Evolutionary conservation across 106 monocot species (phyloP).

Genomic region (Platanthera guangdongensis): DNA sequence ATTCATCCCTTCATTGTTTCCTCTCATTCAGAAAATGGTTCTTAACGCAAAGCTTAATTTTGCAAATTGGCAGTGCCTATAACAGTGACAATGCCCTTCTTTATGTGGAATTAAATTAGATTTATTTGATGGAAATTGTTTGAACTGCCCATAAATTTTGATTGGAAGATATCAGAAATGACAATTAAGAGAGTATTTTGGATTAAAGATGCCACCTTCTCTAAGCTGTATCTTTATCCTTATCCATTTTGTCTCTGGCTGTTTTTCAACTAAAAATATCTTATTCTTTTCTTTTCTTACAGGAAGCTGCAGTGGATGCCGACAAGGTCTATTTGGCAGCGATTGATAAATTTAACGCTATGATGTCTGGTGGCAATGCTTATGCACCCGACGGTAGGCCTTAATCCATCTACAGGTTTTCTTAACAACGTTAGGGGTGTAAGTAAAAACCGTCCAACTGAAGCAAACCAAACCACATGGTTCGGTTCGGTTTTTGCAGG

Average conservation of each 20-base stretch:
- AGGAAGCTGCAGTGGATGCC: slow-evolving; percentile 65
- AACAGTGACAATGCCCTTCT: neutral
- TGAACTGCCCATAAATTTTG: neutral
- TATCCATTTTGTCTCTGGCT: neutral
- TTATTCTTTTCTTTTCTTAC: slow-evolving; percentile 1
- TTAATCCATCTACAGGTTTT: neutral
- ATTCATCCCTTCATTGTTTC: neutral
- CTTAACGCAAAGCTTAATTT: neutral
- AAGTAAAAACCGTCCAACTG: too few species aligned
- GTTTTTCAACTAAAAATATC: neutral
- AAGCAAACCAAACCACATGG: too few species aligned
- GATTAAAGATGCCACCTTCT: neutral
- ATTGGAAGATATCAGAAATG: neutral
- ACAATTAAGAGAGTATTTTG: neutral
- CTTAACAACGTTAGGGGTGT: too few species aligned
- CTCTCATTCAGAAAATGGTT: neutral
- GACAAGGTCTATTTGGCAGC: slow-evolving; percentile 92
- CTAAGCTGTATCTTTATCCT: neutral
- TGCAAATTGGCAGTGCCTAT: neutral
- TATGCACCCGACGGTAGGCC: slow-evolving; percentile 63
- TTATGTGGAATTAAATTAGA: neutral
- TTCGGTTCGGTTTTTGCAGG: too few species aligned
- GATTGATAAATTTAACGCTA: slow-evolving; percentile 94
- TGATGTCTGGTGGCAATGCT: slow-evolving; percentile 51
- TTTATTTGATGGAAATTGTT: neutral